phyloP scores from a whole-genome alignment of 495 filamentous ascomycete genomes.

The Penicillium crystallinum region DNA sequence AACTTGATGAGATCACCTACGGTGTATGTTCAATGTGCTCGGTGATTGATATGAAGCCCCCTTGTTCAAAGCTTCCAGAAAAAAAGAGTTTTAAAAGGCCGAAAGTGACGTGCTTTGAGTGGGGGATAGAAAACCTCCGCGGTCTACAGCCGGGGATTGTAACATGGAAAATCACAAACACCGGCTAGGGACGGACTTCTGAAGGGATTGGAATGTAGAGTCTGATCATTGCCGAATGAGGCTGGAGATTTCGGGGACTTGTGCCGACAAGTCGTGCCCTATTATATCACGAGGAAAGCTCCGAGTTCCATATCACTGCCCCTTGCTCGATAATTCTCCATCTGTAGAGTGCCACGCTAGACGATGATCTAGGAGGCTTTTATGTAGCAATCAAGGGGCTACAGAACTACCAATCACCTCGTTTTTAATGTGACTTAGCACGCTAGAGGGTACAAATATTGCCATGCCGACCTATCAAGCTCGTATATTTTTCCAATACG shows the following conservation, averaged over 20 bases:
- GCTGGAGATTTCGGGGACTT: conserved; percentile 1
- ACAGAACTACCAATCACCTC: neutral
- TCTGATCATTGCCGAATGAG: neutral
- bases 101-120: conserved; percentile 3
- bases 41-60: neutral
- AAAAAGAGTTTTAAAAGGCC: neutral
- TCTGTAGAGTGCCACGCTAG: neutral
- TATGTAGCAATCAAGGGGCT: neutral
- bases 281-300: conserved; percentile 6
- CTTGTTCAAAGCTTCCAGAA: neutral
- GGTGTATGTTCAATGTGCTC: neutral
- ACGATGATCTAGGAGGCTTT: neutral
- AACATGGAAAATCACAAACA: neutral
- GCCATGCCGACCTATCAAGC: neutral
- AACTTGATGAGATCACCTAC: neutral
- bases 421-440: conserved; percentile 2
- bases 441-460: neutral
- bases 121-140: conserved; percentile 3
- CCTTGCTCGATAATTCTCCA: neutral
- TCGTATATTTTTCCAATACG: neutral
- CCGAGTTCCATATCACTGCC: neutral
- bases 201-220: conserved; percentile 12
- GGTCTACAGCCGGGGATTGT: conserved; percentile 6
- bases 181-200: conserved; percentile 4
- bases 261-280: neutral